Conservation (phyloP, 2,329 filamentous ascomycete genomes). For the Verticillium isaacii region DNA sequence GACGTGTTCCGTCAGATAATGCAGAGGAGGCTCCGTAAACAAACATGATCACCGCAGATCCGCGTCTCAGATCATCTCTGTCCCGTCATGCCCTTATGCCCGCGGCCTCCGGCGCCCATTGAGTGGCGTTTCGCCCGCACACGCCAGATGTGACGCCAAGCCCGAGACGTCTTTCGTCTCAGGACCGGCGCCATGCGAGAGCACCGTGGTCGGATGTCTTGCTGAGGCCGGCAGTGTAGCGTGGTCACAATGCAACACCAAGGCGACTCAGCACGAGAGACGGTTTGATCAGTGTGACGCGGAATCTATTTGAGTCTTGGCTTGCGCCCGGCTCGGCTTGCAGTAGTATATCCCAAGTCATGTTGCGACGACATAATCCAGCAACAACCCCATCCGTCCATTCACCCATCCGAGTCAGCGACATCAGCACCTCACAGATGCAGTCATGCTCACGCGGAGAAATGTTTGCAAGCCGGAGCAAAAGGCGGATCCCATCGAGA, state of each 20-base stretch:
- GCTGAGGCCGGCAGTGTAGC: no score
- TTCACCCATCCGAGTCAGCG: background rate
- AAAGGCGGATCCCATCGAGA: conserved; percentile 7
- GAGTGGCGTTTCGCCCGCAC: background rate
- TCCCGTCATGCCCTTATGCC: background rate
- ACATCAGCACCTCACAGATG: background rate
- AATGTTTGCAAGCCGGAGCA: conserved; percentile 16
- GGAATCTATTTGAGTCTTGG: background rate
- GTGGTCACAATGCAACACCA: background rate
- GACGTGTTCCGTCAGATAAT: background rate
- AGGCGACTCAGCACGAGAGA: no score
- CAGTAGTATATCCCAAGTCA: background rate
- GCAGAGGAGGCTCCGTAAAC: background rate
- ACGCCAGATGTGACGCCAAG: background rate
- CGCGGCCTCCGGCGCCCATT: no score
- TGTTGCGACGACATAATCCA: background rate
- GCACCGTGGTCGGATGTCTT: background rate
- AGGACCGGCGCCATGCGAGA: background rate
- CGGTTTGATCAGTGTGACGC: background rate
- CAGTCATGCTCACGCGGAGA: background rate
- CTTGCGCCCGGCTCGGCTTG: background rate
- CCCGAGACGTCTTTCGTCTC: background rate
- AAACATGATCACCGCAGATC: background rate
- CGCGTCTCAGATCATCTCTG: background rate
- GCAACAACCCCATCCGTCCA: background rate